A percentile compares a stretch with the other conserved stretches of the same genome.
These are phyloP conservation scores for Tirmania nivea DNA, from an alignment of 495 filamentous ascomycete genomes.

Conservation along the genomic window DNA sequence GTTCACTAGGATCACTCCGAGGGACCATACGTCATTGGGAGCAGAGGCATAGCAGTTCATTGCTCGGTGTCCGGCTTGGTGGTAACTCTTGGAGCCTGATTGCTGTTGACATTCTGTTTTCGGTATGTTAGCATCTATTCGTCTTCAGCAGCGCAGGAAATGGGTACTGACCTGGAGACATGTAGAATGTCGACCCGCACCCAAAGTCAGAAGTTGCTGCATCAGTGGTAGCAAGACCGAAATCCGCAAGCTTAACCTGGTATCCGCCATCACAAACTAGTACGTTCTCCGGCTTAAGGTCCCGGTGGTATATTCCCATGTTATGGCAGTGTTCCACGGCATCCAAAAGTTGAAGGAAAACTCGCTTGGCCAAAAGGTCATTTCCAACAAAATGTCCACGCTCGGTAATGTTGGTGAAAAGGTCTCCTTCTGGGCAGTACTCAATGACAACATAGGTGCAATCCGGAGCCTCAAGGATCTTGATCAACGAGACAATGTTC, in stretches of 20 bases:
- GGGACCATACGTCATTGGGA: slow-evolving; percentile 93
- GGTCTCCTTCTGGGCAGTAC: slow-evolving; percentile 89
- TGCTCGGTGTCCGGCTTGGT: slow-evolving; percentile 59
- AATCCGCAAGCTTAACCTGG: slow-evolving; percentile 90
- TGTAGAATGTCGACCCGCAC: slow-evolving; percentile 97
- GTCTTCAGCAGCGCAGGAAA: not conserved
- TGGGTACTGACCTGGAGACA: slow-evolving; percentile 71
- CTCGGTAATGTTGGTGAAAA: slow-evolving; percentile 95
- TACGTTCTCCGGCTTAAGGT: slow-evolving; percentile 97
- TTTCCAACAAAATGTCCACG: slow-evolving; percentile 79
- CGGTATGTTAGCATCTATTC: slow-evolving; percentile 5
- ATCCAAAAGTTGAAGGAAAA: slow-evolving; percentile 92
- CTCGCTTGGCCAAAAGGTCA: slow-evolving; percentile 64
- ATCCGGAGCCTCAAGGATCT: slow-evolving; percentile 80
- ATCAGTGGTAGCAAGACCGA: slow-evolving; percentile 78
- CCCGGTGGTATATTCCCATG: slow-evolving; percentile 86
- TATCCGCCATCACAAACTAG: slow-evolving; percentile 69
- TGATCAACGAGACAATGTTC: slow-evolving; percentile 82
- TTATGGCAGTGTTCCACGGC: slow-evolving; percentile 90
- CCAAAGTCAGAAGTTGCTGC: slow-evolving; percentile 79
- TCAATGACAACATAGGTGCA: slow-evolving; percentile 95
- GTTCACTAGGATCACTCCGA: slow-evolving; percentile 94
- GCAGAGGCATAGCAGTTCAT: slow-evolving; percentile 70
- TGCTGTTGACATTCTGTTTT: slow-evolving; percentile 10
- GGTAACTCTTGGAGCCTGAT: slow-evolving; percentile 37